Percentiles rank a stretch among this genome's conserved stretches.
These are phyloP conservation scores for Rachicladosporium sp. DNA, from an alignment of 2,329 filamentous ascomycete species.

Conservation along the genomic window DNA sequence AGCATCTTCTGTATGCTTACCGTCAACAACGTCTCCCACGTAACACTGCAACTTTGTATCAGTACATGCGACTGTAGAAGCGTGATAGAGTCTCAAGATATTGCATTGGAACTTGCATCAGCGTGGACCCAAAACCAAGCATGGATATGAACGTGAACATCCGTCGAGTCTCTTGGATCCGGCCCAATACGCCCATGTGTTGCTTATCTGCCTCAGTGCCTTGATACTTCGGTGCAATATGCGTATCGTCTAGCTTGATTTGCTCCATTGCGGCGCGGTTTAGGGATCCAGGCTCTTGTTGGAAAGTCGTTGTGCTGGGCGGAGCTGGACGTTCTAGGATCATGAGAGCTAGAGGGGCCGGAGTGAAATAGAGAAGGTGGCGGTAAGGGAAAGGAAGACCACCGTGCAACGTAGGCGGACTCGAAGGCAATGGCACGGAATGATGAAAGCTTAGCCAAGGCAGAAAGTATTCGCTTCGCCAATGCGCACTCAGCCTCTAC, in stretches of 20 bases:
- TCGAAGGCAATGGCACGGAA: too few relatives aligned
- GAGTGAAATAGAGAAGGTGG: not conserved
- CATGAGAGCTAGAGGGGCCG: not conserved
- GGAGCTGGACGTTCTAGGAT: not conserved
- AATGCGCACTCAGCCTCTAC: too few relatives aligned
- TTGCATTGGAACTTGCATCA: constrained; percentile 10
- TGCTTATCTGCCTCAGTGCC: constrained; percentile 4
- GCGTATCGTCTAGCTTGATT: not conserved
- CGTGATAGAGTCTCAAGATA: too few relatives aligned
- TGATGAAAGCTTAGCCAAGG: too few relatives aligned
- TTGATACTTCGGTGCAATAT: constrained; percentile 2
- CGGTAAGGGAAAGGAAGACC: not conserved
- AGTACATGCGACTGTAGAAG: too few relatives aligned
- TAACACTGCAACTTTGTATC: constrained; percentile 2
- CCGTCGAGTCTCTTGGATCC: constrained; percentile 9
- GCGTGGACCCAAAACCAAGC: constrained; percentile 18
- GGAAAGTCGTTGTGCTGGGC: not conserved
- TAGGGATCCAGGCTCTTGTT: not conserved
- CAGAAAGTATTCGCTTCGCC: too few relatives aligned
- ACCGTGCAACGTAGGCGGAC: not conserved
- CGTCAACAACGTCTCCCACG: constrained; percentile 18
- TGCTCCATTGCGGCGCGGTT: not conserved
- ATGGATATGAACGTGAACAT: constrained; percentile 20
- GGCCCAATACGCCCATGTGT: constrained; percentile 2
- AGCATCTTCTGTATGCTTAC: not conserved